Conservation (phyloP, 2,329 filamentous ascomycete genomes). For the Pyricularia sp. region DNA sequence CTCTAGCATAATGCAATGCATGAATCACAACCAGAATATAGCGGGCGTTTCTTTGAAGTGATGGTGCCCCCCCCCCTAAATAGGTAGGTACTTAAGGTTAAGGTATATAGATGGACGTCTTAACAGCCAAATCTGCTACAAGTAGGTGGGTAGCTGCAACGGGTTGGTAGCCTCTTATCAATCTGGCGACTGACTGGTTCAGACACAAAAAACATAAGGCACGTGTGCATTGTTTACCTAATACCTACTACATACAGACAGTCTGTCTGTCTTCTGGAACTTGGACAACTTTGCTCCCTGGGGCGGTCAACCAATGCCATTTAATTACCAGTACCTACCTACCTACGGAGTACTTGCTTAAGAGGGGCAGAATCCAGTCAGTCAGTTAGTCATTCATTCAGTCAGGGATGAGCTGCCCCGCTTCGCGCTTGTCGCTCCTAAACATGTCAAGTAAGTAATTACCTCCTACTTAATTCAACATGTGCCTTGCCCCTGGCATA, state of each 20-base stretch:
- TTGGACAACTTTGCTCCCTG: background rate
- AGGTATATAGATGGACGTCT: background rate
- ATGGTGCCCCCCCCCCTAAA: background rate
- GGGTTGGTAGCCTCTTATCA: background rate
- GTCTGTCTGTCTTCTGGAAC: no score
- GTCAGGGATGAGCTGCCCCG: background rate
- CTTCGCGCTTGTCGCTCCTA: background rate
- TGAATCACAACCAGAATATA: background rate
- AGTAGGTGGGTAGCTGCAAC: background rate
- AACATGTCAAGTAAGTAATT: background rate
- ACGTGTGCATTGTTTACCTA: background rate
- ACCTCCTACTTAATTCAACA: background rate
- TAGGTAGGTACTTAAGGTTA: background rate
- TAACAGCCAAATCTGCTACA: background rate
- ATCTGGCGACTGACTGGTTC: background rate
- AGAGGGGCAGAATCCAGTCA: background rate
- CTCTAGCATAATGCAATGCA: background rate
- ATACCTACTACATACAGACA: no score
- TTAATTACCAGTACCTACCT: background rate
- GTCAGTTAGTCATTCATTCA: background rate
- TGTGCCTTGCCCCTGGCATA: background rate
- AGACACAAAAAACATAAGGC: background rate
- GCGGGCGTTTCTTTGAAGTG: background rate
- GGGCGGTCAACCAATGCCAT: background rate
- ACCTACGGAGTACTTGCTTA: background rate